Evolutionary conservation across 257 asterid genomes (phyloP).

Genomic region (Penstemon davidsonii): DNA sequence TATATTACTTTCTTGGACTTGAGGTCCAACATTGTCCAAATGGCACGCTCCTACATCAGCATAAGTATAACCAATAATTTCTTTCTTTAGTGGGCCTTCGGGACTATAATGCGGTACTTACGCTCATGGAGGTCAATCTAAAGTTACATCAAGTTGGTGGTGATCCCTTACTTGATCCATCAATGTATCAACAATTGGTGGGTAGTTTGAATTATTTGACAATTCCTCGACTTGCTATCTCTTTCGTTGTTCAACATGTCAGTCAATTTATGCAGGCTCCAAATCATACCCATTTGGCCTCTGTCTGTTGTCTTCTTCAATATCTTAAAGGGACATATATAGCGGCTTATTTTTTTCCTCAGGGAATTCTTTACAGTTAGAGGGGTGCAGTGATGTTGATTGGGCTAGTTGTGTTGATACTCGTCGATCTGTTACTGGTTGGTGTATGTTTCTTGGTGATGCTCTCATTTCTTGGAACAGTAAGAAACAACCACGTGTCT

Average conservation of each 20-base stretch:
- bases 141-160: not conserved
- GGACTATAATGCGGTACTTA: not conserved
- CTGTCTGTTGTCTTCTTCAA: slow-evolving; percentile 10
- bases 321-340: slow-evolving; percentile 16
- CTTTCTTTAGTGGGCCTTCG: slow-evolving; percentile 1
- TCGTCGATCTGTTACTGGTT: slow-evolving; percentile 4
- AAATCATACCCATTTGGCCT: slow-evolving; percentile 3
- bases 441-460: slow-evolving; percentile 12
- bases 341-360: not conserved
- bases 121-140: not conserved
- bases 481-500: slow-evolving; percentile 22
- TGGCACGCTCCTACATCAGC: not conserved
- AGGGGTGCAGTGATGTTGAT: not conserved
- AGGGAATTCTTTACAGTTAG: not conserved
- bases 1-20: not conserved
- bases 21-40: not conserved
- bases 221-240: not conserved
- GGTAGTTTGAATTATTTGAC: slow-evolving; percentile 20
- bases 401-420: slow-evolving; percentile 13
- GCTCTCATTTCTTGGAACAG: slow-evolving; percentile 4
- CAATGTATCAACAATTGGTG: slow-evolving; percentile 6
- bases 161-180: slow-evolving; percentile 4
- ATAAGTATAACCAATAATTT: not conserved
- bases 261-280: slow-evolving; percentile 1
- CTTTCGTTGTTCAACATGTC: not conserved